phyloP scores from a whole-genome alignment of 805 yeast species.

The Candida manassasensis region DNA sequence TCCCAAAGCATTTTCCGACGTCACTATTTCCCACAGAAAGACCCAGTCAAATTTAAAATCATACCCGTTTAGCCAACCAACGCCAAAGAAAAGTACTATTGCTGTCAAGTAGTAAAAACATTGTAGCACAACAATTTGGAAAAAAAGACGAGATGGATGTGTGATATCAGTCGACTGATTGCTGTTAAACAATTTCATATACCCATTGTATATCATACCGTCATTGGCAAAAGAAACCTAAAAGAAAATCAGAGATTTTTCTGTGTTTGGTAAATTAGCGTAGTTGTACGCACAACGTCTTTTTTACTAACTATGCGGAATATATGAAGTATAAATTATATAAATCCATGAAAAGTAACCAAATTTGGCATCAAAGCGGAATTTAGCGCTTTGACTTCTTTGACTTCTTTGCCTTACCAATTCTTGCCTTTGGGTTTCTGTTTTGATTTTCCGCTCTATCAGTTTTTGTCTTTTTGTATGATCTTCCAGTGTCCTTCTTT shows the following conservation, averaged over 20 bases:
- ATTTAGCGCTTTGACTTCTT: too few species aligned
- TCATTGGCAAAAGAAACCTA: too few species aligned
- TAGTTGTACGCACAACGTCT: too few species aligned
- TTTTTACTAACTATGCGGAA: too few species aligned
- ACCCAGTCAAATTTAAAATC: conserved; percentile 64
- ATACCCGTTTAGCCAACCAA: conserved; percentile 68
- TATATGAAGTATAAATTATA: too few species aligned
- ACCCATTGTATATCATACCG: conserved; percentile 16
- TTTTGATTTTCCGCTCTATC: conserved; percentile 56
- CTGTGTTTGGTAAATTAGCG: too few species aligned
- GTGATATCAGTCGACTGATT: conserved; percentile 23
- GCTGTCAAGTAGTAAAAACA: conserved; percentile 76
- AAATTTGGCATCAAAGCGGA: too few species aligned
- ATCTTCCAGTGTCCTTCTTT: conserved; percentile 44
- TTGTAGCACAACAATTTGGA: conserved; percentile 78
- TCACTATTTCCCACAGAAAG: conserved; percentile 74
- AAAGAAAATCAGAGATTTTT: too few species aligned
- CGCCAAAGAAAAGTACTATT: conserved; percentile 54
- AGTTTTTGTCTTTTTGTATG: conserved; percentile 73
- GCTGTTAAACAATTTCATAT: conserved; percentile 20
- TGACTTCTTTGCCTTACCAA: conserved; percentile 3
- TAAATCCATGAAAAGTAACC: too few species aligned
- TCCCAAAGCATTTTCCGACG: conserved; percentile 76
- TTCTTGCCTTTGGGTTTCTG: conserved; percentile 10
- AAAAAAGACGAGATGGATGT: conserved; percentile 27